phyloP scores from a whole-genome alignment of 768 basidiomycete species.

The Boletus reticuloceps region DNA sequence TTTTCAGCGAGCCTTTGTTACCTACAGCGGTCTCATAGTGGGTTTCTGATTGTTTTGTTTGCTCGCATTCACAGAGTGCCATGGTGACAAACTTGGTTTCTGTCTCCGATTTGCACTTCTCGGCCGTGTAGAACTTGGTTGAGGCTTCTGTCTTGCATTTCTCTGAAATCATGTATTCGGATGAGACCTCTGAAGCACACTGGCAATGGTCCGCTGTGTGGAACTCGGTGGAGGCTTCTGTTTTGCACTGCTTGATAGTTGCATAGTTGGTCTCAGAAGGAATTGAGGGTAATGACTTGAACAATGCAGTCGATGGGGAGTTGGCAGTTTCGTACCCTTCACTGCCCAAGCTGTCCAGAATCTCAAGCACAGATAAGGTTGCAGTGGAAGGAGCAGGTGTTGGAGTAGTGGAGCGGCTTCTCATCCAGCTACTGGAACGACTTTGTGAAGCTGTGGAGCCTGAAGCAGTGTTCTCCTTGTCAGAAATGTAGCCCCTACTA shows the following conservation, averaged over 20 bases:
- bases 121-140: slow-evolving; percentile 52
- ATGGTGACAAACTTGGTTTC: slow-evolving; percentile 49
- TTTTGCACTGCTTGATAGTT: slow-evolving; percentile 43
- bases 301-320: slow-evolving; percentile 49
- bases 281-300: slow-evolving; percentile 57
- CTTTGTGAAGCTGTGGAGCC: slow-evolving; percentile 34
- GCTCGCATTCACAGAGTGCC: slow-evolving; percentile 35
- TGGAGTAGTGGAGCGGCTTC: slow-evolving; percentile 30
- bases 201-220: slow-evolving; percentile 45
- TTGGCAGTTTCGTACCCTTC: slow-evolving; percentile 48
- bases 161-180: slow-evolving; percentile 51
- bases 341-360: slow-evolving; percentile 39
- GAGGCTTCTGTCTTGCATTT: slow-evolving; percentile 42
- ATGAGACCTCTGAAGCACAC: slow-evolving; percentile 33
- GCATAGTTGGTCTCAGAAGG: slow-evolving; percentile 50
- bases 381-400: slow-evolving; percentile 33
- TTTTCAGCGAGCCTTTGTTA: too few relatives aligned
- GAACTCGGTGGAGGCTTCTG: slow-evolving; percentile 45
- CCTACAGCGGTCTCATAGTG: slow-evolving; percentile 53
- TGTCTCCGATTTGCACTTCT: slow-evolving; percentile 37
- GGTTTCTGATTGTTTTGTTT: slow-evolving; percentile 40
- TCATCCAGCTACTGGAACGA: slow-evolving; percentile 35
- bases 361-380: slow-evolving; percentile 28
- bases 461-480: slow-evolving; percentile 53
- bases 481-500: slow-evolving; percentile 39